These are phyloP conservation scores for Lantana camara DNA, from an alignment of 257 asterid genomes.

Conservation along the genomic window DNA sequence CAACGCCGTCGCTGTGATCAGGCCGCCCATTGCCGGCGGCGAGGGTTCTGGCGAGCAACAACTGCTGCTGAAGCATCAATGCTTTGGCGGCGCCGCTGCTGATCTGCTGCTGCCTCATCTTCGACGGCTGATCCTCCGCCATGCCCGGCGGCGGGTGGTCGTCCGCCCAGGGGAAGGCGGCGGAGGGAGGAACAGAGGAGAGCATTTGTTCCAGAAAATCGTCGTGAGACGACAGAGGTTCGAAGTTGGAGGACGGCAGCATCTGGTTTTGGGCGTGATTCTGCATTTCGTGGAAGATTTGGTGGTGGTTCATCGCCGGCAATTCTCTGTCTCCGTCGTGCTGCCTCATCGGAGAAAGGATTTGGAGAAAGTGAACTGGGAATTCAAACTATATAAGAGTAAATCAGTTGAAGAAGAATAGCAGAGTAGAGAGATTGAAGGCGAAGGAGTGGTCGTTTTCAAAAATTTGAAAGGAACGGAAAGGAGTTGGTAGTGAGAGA, in stretches of 20 bases:
- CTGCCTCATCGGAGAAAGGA: constrained; percentile 37
- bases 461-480: background rate
- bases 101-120: constrained; percentile 75
- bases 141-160: constrained; percentile 32
- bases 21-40: constrained; percentile 29
- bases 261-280: constrained; percentile 35
- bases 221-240: constrained; percentile 63
- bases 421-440: too few species aligned
- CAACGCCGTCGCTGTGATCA: constrained; percentile 45
- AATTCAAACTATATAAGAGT: constrained; percentile 1
- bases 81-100: constrained; percentile 58
- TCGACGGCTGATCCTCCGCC: constrained; percentile 41
- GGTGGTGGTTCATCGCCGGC: constrained; percentile 57
- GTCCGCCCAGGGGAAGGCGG: constrained; percentile 51
- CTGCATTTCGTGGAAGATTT: constrained; percentile 42
- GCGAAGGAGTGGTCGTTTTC: constrained; percentile 20
- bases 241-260: constrained; percentile 45
- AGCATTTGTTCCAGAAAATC: constrained; percentile 88
- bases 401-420: constrained; percentile 32
- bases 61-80: constrained; percentile 68
- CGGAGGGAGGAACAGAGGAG: constrained; percentile 62
- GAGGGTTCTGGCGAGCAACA: constrained; percentile 60
- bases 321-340: constrained; percentile 40
- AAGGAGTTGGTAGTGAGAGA: background rate
- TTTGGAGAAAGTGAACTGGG: background rate